Percentiles rank a stretch among this genome's conserved stretches.
These are phyloP conservation scores for Plasmopara muralis DNA, from an alignment of 352 stramenopile species.

Conservation along the genomic window DNA sequence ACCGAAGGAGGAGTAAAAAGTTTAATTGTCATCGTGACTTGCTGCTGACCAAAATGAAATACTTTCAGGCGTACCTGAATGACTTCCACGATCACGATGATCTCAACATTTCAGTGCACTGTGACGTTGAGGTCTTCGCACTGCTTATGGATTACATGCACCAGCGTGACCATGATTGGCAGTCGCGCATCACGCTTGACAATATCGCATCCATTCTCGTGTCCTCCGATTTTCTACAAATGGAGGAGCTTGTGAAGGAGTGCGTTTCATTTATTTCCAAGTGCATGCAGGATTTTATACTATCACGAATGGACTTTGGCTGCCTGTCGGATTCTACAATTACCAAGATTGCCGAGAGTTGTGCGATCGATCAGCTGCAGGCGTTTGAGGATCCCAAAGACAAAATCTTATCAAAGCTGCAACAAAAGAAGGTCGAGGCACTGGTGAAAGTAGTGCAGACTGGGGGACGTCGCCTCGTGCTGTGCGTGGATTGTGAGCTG, in stretches of 20 bases:
- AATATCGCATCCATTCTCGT: constrained; percentile 86
- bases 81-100: constrained; percentile 78
- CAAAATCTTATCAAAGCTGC: constrained; percentile 82
- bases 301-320: constrained; percentile 79
- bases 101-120: constrained; percentile 91
- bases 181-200: constrained; percentile 51
- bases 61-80: constrained; percentile 84
- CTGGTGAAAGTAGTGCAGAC: constrained; percentile 37
- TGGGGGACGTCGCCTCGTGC: constrained; percentile 17
- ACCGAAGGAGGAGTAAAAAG: constrained; percentile 77
- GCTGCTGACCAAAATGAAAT: constrained; percentile 87
- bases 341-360: constrained; percentile 57
- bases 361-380: constrained; percentile 52
- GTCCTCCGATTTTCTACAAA: constrained; percentile 88
- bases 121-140: constrained; percentile 89
- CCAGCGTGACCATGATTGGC: constrained; percentile 36
- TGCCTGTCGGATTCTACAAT: constrained; percentile 78
- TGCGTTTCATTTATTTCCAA: constrained; percentile 72
- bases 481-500: constrained; percentile 40
- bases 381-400: constrained; percentile 74
- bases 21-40: constrained; percentile 77
- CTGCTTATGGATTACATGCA: constrained; percentile 89
- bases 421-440: constrained; percentile 74
- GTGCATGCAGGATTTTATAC: constrained; percentile 74
- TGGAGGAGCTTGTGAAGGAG: constrained; percentile 81